Conservation (phyloP, 495 filamentous ascomycete genomes). For the Neurospora sp. region DNA sequence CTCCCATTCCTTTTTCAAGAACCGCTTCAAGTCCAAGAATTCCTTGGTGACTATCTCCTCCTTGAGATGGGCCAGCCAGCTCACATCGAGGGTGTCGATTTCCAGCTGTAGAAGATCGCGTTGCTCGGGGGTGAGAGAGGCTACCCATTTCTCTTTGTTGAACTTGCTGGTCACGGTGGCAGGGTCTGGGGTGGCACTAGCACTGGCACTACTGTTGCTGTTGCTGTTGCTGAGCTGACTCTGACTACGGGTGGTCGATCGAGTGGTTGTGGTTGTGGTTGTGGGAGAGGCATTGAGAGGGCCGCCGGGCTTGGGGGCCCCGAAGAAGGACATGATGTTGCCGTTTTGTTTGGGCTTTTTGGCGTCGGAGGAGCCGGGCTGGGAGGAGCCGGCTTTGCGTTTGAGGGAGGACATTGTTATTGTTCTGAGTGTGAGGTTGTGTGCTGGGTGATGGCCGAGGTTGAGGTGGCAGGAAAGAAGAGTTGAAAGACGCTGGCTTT, state of each 20-base stretch:
- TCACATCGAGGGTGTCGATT: slow-evolving; percentile 82
- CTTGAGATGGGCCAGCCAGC: slow-evolving; percentile 80
- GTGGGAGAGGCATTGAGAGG: not conserved
- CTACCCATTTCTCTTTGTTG: slow-evolving; percentile 81
- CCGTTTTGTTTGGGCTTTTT: slow-evolving; percentile 65
- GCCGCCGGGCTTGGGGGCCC: slow-evolving; percentile 22
- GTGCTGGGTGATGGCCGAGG: no score
- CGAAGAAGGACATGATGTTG: slow-evolving; percentile 47
- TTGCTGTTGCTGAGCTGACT: slow-evolving; percentile 17
- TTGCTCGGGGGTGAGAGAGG: slow-evolving; percentile 69
- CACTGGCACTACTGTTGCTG: slow-evolving; percentile 13
- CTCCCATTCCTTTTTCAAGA: slow-evolving; percentile 71
- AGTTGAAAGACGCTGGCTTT: not conserved
- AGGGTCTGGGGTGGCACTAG: slow-evolving; percentile 9
- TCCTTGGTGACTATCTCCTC: slow-evolving; percentile 67
- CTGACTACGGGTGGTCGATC: not conserved
- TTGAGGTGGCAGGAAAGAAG: not conserved
- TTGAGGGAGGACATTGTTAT: slow-evolving; percentile 49
- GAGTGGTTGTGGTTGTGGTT: not conserved
- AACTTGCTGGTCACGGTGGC: slow-evolving; percentile 45
- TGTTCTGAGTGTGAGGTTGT: no score
- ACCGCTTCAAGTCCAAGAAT: slow-evolving; percentile 80
- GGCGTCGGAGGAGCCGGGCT: slow-evolving; percentile 32
- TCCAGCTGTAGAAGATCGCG: slow-evolving; percentile 73
- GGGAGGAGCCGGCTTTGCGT: slow-evolving; percentile 50